Base-by-base conservation (phyloP, 306 rosid species). In the Medicago lupulina region DNA sequence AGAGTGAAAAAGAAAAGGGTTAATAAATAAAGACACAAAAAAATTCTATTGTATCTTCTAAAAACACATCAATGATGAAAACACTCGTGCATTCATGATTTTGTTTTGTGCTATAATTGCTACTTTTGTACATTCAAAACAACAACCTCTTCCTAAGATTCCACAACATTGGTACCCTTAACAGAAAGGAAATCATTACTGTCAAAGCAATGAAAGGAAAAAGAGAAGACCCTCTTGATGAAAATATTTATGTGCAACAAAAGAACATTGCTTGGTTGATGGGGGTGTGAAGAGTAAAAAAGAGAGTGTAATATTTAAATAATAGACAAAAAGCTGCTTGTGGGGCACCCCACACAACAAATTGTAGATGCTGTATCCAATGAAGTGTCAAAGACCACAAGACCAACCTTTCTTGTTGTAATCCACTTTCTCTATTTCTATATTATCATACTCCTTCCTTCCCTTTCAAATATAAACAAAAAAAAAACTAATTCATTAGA, bases 81-180 rank as follows among this genome's bases (percentile, higher is more conserved):
- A 74, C 75, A 87, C 85, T 91, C 89, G 91, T 86, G 92, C 80
- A 78, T 72, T 77, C 74, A 87, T 69, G 86, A 80, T 85, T 75
- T 79, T 81, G 66, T 73, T 73, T 76, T 17, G 23, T 75, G 63
- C 49, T 74, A 44, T 68, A 51, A 76, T 70, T 76, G 78, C 71
- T 55, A 58, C 79, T 82, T 77, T 71, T 67, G n/a, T 51, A 57
- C 79, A 72, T 77, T 66, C 65, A 82, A 43, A 61, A 51, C 78
- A 44, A 57, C 25, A 72, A 82, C 34, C 77, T 46, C 39, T 63
- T 76, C 67, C 79, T 82, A 53, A 77, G 85, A 82, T 77, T 82
- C 85, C 82, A 54, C 71, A 71, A 71, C 85, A 64, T 25, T 53
- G 25, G 58, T 40, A 39, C 78, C 77, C 40, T 8, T 64, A 71